Evolutionary conservation across 139 green algal species (phyloP), one percentile per base, ranked within the genome.

Genomic region (Pleodorina starrii): DNA sequence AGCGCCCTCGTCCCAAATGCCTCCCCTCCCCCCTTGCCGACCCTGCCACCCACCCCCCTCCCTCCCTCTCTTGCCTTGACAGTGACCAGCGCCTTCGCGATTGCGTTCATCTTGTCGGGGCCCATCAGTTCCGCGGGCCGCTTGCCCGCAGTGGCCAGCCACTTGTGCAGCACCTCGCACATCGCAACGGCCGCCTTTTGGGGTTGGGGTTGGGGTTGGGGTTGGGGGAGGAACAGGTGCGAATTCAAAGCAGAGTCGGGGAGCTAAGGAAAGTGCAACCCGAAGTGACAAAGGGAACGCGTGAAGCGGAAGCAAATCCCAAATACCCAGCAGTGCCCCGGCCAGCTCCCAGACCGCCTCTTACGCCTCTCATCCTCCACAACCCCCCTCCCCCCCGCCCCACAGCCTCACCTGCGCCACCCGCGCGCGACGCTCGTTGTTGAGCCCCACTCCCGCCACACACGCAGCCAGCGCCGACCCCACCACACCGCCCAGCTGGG

Each of bases 71-170:
- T 54, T 57, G 91, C 73, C 86, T 50, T 38, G 59, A 92, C 74
- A 0, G 90, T 90, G 16, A 88, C 85, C 29, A 95, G 60, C 14
- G 90, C 83, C 84, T 94, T 93, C 43, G 90, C 90, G 36, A 94
- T 36, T 23, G 69, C 66, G 36, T 66, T 90, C 0, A 93, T 32
- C 19, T 71, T 66, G 71, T 94, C 91, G 9, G 81, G 19, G 0
- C 91, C 93, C 57, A 95, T 32, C 38, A 94, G 36, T 75, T 94
- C 92, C 7, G 86, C 88, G 50, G 93, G 38, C 25, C 92, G 80
- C 84, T 84, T 92, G 59, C 40, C 89, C 29, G 69, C n/a, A n/a
- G n/a, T n/a, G n/a, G n/a, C 43, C 35, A 86, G 19, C 78, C 91
- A 27, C 14, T 27, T 21, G 57, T 78, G 63, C 32, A 94, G 77